Conservation (phyloP, 176 grass and related monocot species). For the Triticum monococcum region DNA sequence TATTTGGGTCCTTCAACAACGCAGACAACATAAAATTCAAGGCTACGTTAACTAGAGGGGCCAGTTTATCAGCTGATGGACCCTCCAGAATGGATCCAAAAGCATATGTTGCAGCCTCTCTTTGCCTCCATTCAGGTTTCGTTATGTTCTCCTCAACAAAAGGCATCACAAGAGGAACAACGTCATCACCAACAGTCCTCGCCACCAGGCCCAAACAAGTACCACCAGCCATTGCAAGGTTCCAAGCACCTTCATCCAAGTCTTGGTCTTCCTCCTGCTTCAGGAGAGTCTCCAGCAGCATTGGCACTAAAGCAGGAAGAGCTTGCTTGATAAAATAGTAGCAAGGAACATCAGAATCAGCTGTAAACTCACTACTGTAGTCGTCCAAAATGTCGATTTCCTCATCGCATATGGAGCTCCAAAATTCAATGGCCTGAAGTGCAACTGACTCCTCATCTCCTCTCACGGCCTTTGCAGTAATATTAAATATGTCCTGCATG, state of each 20-base stretch:
- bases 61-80: constrained; percentile 77
- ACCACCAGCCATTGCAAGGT: constrained; percentile 89
- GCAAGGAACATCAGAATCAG: constrained; percentile 71
- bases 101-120: constrained; percentile 87
- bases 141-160: constrained; percentile 93
- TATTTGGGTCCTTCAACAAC: constrained; percentile 67
- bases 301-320: constrained; percentile 72
- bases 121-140: constrained; percentile 72
- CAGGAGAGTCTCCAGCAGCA: constrained; percentile 79
- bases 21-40: constrained; percentile 82
- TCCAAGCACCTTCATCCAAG: constrained; percentile 84
- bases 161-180: constrained; percentile 92
- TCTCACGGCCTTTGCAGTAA: constrained; percentile 80
- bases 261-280: constrained; percentile 96
- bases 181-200: constrained; percentile 86
- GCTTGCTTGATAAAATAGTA: constrained; percentile 85
- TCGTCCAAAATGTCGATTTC: constrained; percentile 94
- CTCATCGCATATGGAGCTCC: constrained; percentile 92
- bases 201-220: constrained; percentile 90
- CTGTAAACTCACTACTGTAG: constrained; percentile 72
- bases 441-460: constrained; percentile 84
- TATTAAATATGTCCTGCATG: constrained; percentile 85
- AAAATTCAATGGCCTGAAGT: constrained; percentile 94
- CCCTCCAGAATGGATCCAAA: constrained; percentile 92
- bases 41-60: constrained; percentile 69